Percentiles rank a stretch among this genome's conserved stretches.
These are phyloP conservation scores for Penicillium mononematosum DNA, from an alignment of 495 filamentous ascomycete species.

Conservation along the genomic window DNA sequence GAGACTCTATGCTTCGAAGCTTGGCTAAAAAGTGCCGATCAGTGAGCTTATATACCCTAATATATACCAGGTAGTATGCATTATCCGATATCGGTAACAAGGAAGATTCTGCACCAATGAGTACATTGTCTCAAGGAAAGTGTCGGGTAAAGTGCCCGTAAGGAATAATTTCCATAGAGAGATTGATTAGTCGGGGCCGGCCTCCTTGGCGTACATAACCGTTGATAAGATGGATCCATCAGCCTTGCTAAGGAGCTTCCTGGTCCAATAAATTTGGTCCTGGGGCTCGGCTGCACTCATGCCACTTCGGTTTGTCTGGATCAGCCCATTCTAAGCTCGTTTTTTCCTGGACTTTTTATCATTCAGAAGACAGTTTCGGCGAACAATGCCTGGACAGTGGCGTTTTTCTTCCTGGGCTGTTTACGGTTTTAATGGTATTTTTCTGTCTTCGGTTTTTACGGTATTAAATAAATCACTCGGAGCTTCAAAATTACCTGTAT, in stretches of 20 bases:
- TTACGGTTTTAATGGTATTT: neutral
- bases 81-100: constrained; percentile 2
- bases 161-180: neutral
- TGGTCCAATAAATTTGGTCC: neutral
- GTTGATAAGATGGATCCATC: neutral
- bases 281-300: too few species aligned
- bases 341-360: neutral
- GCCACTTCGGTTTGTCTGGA: neutral
- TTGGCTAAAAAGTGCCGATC: neutral
- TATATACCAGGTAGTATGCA: neutral
- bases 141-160: neutral
- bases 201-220: neutral
- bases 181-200: neutral
- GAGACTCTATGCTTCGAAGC: neutral
- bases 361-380: neutral
- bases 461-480: neutral
- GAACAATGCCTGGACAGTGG: neutral
- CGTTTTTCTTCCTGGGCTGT: neutral
- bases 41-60: neutral
- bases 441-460: neutral
- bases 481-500: neutral
- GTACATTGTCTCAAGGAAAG: neutral
- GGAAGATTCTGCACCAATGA: neutral
- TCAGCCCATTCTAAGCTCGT: neutral
- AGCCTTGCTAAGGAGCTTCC: neutral